Evolutionary conservation across 129 eudicot genomes (phyloP).

Genomic region (Deinandra increscens): DNA sequence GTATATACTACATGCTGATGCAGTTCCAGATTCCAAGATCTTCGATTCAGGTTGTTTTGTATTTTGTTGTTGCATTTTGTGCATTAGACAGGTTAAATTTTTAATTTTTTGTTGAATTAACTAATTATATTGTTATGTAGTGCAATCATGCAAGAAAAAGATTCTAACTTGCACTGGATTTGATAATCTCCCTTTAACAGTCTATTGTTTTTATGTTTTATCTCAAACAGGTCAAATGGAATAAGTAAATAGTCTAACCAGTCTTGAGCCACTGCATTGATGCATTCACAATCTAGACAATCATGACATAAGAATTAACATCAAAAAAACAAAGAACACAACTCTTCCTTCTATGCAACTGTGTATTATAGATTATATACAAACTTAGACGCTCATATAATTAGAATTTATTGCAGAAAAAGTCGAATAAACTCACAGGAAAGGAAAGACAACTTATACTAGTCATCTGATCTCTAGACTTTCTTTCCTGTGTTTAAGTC

Average conservation of each 20-base stretch:
- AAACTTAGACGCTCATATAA: conserved; percentile 15
- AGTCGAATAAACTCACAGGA: conserved; percentile 33
- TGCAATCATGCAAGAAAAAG: not conserved
- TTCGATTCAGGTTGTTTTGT: conserved; percentile 10
- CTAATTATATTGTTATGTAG: not conserved
- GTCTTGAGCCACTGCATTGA: no score
- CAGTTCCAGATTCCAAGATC: conserved; percentile 22
- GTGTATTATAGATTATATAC: conserved; percentile 26
- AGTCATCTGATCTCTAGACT: conserved; percentile 6
- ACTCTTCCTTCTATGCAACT: conserved; percentile 3
- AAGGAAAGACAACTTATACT: conserved; percentile 5
- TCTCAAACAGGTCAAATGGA: not conserved
- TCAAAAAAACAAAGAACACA: conserved; percentile 6
- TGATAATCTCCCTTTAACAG: not conserved
- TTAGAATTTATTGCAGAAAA: conserved; percentile 7
- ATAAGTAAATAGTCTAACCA: no score
- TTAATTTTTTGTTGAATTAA: not conserved
- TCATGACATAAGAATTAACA: conserved; percentile 9
- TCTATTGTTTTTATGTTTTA: not conserved
- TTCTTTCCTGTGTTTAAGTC: not conserved
- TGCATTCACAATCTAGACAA: conserved; percentile 1
- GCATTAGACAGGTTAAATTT: conserved; percentile 23
- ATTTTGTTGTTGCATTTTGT: conserved; percentile 18
- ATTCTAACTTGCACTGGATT: not conserved
- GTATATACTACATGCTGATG: conserved; percentile 31